These are phyloP conservation scores for Eurotiales sp. DNA, from an alignment of 2,329 filamentous ascomycete species.

Conservation along the genomic window DNA sequence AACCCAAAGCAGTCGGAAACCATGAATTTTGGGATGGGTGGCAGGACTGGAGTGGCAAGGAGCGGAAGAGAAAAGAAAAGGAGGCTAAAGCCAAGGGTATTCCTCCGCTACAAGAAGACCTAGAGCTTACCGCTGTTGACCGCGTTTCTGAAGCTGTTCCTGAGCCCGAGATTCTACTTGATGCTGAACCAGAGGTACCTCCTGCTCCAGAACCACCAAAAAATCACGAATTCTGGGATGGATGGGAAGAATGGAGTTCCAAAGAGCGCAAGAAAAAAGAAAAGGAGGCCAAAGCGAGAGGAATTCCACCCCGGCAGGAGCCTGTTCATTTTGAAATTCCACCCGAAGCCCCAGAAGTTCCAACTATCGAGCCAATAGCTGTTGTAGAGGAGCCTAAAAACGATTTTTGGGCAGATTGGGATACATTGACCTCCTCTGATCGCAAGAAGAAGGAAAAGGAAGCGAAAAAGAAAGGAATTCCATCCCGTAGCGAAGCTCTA, in stretches of 20 bases:
- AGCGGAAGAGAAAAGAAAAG: constrained; percentile 12
- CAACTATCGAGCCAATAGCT: constrained; percentile 26
- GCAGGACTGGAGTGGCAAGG: constrained; percentile 9
- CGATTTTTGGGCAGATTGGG: constrained; percentile 12
- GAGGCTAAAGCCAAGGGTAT: constrained; percentile 10
- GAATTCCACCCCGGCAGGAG: constrained; percentile 15
- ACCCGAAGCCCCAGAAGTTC: constrained; percentile 18
- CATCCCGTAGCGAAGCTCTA: constrained; percentile 4
- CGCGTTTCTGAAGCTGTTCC: constrained; percentile 10
- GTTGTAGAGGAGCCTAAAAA: constrained; percentile 21
- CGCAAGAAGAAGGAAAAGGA: constrained; percentile 14
- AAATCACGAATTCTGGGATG: constrained; percentile 14
- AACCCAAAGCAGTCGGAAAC: constrained; percentile 19
- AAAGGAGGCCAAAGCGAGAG: constrained; percentile 10
- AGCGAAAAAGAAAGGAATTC: constrained; percentile 16
- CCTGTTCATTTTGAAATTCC: constrained; percentile 11
- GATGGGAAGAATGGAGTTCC: constrained; percentile 11
- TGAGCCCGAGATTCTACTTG: constrained; percentile 25
- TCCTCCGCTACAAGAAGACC: constrained; percentile 22
- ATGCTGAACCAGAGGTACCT: constrained; percentile 29
- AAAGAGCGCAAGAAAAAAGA: constrained; percentile 11
- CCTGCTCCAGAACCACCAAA: constrained; percentile 24
- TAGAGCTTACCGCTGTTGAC: neutral
- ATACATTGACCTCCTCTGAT: constrained; percentile 12
- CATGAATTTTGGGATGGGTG: constrained; percentile 14